These are phyloP conservation scores for Pilaira anomala DNA, from an alignment of 192 early-diverging fungal species.

Conservation along the genomic window DNA sequence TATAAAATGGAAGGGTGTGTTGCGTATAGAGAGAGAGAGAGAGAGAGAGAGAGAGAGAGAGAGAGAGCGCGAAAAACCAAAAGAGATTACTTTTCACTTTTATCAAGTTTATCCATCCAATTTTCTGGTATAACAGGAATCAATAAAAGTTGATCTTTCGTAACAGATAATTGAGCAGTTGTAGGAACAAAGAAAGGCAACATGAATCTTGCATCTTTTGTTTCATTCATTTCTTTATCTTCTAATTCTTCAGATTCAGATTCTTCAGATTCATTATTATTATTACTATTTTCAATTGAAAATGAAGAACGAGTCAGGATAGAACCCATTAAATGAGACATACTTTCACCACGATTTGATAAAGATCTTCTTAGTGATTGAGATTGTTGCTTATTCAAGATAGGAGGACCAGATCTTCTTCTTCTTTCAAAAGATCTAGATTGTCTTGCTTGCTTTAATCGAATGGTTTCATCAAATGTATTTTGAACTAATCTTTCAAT, in stretches of 20 bases:
- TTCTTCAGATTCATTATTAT: no score
- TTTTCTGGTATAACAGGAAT: conserved; percentile 32
- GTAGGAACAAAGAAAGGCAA: conserved; percentile 64
- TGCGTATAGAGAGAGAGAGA: no score
- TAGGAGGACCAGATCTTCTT: conserved; percentile 6
- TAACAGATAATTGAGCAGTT: conserved; percentile 34
- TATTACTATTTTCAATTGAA: neutral
- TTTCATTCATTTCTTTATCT: conserved; percentile 31
- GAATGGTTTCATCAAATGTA: conserved; percentile 63
- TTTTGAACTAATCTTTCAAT: conserved; percentile 73
- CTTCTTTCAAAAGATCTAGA: conserved; percentile 15
- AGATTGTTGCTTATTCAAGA: conserved; percentile 10
- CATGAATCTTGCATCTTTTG: conserved; percentile 52
- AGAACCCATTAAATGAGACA: conserved; percentile 34
- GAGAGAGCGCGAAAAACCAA: no score
- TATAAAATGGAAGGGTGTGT: no score
- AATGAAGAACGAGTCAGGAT: neutral
- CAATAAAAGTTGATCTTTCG: conserved; percentile 4
- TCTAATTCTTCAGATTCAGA: conserved; percentile 17
- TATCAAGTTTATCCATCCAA: conserved; percentile 35
- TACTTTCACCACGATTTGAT: conserved; percentile 23
- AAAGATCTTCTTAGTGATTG: conserved; percentile 4
- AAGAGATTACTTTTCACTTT: conserved; percentile 1
- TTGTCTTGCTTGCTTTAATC: conserved; percentile 24
- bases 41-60: no score